Evolutionary conservation across 352 stramenopile species (phyloP).

Genomic region (Phytophthora palmivora): DNA sequence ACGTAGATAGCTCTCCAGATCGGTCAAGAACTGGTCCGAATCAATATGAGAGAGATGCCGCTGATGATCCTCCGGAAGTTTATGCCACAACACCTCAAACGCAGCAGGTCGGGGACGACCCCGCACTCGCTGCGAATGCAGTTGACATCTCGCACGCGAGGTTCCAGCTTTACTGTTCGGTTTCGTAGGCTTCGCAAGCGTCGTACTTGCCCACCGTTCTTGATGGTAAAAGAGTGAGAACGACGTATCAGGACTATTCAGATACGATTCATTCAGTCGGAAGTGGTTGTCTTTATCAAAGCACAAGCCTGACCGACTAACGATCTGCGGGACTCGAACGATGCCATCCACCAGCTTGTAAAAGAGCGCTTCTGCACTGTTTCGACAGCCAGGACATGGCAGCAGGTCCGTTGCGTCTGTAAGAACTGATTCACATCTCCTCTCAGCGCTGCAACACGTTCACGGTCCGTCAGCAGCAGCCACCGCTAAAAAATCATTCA

Average conservation of each 20-base stretch:
- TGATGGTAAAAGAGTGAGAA: slow-evolving; percentile 85
- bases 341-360: slow-evolving; percentile 67
- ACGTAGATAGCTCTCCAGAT: slow-evolving; percentile 85
- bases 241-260: slow-evolving; percentile 67
- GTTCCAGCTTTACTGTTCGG: slow-evolving; percentile 37
- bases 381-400: slow-evolving; percentile 81
- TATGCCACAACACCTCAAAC: slow-evolving; percentile 83
- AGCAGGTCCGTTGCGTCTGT: slow-evolving; percentile 74
- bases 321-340: slow-evolving; percentile 46
- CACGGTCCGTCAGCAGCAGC: slow-evolving; percentile 78
- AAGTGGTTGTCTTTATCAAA: slow-evolving; percentile 72
- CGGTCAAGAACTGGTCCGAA: slow-evolving; percentile 88
- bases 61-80: slow-evolving; percentile 80
- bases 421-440: slow-evolving; percentile 76
- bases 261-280: slow-evolving; percentile 70
- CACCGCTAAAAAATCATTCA: slow-evolving; percentile 58
- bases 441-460: slow-evolving; percentile 71
- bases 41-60: slow-evolving; percentile 86
- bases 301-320: slow-evolving; percentile 58
- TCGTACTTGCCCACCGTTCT: slow-evolving; percentile 65
- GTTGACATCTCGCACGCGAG: slow-evolving; percentile 64
- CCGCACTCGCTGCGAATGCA: slow-evolving; percentile 82
- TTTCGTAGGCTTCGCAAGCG: slow-evolving; percentile 60
- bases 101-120: slow-evolving; percentile 73
- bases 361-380: slow-evolving; percentile 77